Base-by-base conservation (phyloP, 345 rosid genomes). In the Eucalyptus marginata region DNA sequence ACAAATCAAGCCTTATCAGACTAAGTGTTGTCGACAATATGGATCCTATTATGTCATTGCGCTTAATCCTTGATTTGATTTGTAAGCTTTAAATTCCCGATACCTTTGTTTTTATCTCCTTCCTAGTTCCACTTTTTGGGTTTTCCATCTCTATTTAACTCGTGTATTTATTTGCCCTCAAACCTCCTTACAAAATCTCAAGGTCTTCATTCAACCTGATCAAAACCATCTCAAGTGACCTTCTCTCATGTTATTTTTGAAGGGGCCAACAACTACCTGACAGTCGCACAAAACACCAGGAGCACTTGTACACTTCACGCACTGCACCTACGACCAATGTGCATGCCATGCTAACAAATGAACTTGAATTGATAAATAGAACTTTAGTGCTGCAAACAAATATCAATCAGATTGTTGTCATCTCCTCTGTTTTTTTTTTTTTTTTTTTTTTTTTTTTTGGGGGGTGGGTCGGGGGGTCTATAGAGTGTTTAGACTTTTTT, bases 41-140 rank as follows among this genome's bases (percentile, higher is more conserved):
- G 76, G 33, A n/a, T 64, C 76, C 18, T 17, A 9, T 68, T 68
- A 33, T 18, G 36, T 17, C 13, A 17, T 33, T 33, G 13, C 4
- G 13, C 7, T 68, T 10, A 98, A 93, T 95, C 95, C 91, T 91
- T 97, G 86, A 93, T 98, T 59, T 27, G 31, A 59, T 56, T 56
- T 56, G 62, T 56, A 56, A 24, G 62, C 27, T 56, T 56, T 22
- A 56, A 56, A 56, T 56, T 56, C 0, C 29, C 62, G 27, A 56
- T 9, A 56, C 62, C 62, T 56, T 56, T 56, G 3, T 56, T 56
- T 56, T 24, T 56, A 56, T 56, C 62, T 56, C 62, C 62, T 56
- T 24, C 1, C 62, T 0, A 56, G 27, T 87, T 56, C 13, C 62
- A 9, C 62, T 0, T 56, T 4, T 10, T 56, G 62, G 62, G 27